Base-by-base conservation (phyloP, 116 monocot genomes). In the Zostera marina region DNA sequence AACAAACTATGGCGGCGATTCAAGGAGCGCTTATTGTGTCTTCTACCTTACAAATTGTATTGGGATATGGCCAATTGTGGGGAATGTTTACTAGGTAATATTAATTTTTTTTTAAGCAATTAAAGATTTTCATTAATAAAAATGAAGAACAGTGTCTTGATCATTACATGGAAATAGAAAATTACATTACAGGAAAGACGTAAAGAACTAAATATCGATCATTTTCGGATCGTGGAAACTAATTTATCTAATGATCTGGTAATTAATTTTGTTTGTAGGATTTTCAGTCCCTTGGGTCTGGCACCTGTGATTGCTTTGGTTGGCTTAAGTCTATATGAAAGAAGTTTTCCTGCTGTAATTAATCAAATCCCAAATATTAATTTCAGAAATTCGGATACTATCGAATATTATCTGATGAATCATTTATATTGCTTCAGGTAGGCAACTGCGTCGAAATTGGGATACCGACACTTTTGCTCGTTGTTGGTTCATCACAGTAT, bases 11-110 rank as follows among this genome's bases (percentile, higher is more conserved):
- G 75, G 86, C 83, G 62, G 98, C 90, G 26, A 81, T 79, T 66
- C 98, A 98, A 70, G 98, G 98, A 54, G 83, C 98, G 23, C 41
- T 98, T n/a, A 98, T 98, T 24, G 86, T 98, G 25, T 80, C 90
- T 52, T 90, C 98, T 42, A 83, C 83, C 73, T 77, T 90, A 63
- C 90, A 98, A 60, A 98, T 90, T 17, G 81, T 90, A 53, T 59
- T 98, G 5, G 98, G 98, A 6, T 98, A 80, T 63, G 90, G 98
- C 66, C 90, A 98, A 60, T 53, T 98, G 65, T 98, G 98, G 98
- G 98, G 90, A 13, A 80, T 90, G 13, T 90, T 72, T 63, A 81
- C 98, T 20, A 86, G 89, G 98, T 90, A 73, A 5, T n/a, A n/a
- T n/a, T n/a, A n/a, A n/a, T n/a, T n/a, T n/a, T n/a, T n/a, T n/a